Conservation (phyloP, 1,284 basidiomycete species). For the Irpex sp. region DNA sequence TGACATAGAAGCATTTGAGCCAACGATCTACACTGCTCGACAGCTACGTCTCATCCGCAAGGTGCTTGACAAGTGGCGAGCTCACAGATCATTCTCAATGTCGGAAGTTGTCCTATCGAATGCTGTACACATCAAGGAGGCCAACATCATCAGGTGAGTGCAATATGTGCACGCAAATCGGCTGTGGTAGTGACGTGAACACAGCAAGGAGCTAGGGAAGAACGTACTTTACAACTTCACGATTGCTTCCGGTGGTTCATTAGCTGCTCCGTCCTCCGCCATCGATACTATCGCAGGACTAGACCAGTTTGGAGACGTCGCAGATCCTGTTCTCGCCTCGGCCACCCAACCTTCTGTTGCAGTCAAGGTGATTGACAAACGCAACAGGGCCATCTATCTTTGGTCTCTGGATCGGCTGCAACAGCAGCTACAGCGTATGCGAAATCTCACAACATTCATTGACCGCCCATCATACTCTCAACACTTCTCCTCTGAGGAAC, state of each 20-base stretch:
- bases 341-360: slow-evolving; percentile 81
- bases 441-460: slow-evolving; percentile 89
- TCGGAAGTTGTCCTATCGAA: slow-evolving; percentile 85
- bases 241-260: slow-evolving; percentile 78
- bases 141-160: slow-evolving; percentile 85
- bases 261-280: slow-evolving; percentile 79
- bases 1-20: slow-evolving; percentile 63
- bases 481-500: slow-evolving; percentile 91
- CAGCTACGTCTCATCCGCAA: slow-evolving; percentile 79
- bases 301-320: slow-evolving; percentile 91
- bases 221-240: slow-evolving; percentile 91
- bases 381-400: slow-evolving; percentile 80
- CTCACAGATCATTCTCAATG: slow-evolving; percentile 85
- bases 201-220: slow-evolving; percentile 81
- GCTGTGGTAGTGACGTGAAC: slow-evolving; percentile 6
- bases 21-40: slow-evolving; percentile 75
- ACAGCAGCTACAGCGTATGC: slow-evolving; percentile 90
- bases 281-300: slow-evolving; percentile 86
- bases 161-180: neutral
- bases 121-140: slow-evolving; percentile 90
- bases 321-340: slow-evolving; percentile 69
- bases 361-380: slow-evolving; percentile 88
- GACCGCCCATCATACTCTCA: slow-evolving; percentile 89
- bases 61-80: slow-evolving; percentile 83
- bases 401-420: slow-evolving; percentile 91